Percentiles rank a stretch among this genome's conserved stretches.
Conservation (phyloP, 2,329 filamentous ascomycete genomes). For the Myriosclerotinia scirpicola region DNA sequence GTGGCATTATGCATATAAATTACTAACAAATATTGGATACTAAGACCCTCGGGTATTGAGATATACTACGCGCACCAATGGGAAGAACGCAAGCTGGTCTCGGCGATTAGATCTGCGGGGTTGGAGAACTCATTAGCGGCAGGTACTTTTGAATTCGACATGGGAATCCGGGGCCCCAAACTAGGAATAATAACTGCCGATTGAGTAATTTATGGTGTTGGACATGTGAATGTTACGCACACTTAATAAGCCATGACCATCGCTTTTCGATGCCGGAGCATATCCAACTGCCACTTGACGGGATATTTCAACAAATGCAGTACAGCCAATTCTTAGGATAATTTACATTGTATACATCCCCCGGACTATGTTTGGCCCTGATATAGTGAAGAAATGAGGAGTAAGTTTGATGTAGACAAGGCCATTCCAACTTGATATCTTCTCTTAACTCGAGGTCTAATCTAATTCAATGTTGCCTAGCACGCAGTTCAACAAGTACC, state of each 20-base stretch:
- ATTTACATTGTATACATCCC: no score
- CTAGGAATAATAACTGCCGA: not conserved
- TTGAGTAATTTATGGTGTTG: not conserved
- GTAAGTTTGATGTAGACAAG: no score
- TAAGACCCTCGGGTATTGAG: not conserved
- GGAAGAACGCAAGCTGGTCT: not conserved
- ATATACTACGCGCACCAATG: slow-evolving; percentile 11
- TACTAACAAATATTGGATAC: not conserved
- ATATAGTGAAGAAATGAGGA: no score
- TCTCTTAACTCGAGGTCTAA: no score
- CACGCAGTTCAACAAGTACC: no score
- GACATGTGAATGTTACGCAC: not conserved
- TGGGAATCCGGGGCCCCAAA: not conserved
- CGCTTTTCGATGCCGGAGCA: no score
- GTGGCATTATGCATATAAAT: not conserved
- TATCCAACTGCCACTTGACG: no score
- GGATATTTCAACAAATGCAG: no score
- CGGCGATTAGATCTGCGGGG: not conserved
- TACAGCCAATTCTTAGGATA: no score
- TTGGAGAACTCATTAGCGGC: not conserved
- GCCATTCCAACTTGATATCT: no score
- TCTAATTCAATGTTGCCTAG: no score
- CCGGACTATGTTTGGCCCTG: no score
- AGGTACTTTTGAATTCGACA: not conserved
- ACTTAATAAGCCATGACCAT: not conserved